These are phyloP conservation scores for Mortierella sp. DNA, from an alignment of 371 early-diverging fungal genomes.

Conservation along the genomic window DNA sequence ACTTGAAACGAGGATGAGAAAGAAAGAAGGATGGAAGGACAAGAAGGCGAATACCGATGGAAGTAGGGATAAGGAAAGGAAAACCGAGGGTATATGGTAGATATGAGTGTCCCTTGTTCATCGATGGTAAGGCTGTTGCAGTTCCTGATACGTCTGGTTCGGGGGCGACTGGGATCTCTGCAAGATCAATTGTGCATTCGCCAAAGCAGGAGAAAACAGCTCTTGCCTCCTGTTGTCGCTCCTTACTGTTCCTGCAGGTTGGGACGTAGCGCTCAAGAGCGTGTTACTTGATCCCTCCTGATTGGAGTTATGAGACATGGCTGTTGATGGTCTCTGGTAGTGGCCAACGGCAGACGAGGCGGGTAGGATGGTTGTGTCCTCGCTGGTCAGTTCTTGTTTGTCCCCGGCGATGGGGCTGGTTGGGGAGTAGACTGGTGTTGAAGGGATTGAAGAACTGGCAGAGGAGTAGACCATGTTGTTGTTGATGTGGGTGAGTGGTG, in stretches of 20 bases:
- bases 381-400: constrained; percentile 28
- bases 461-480: not conserved
- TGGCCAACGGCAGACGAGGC: not conserved
- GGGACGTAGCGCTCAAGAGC: not conserved
- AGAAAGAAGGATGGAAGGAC: not conserved
- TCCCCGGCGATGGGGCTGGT: constrained; percentile 19
- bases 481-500: not conserved
- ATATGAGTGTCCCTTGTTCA: not conserved
- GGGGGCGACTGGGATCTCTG: constrained; percentile 34
- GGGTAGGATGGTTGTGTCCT: not conserved
- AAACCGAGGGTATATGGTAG: not conserved
- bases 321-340: not conserved
- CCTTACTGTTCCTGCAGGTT: not conserved
- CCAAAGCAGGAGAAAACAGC: constrained; percentile 39
- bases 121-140: not conserved
- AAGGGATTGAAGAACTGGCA: not conserved
- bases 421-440: not conserved
- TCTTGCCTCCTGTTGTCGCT: constrained; percentile 6
- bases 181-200: constrained; percentile 51
- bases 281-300: not conserved
- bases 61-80: too few relatives aligned
- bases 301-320: too few relatives aligned
- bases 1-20: not conserved
- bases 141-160: not conserved
- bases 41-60: too few relatives aligned